Percentiles rank a stretch among this genome's conserved stretches.
phyloP scores from a whole-genome alignment of 305 asterid genomes.

The Rubia peregrina region DNA sequence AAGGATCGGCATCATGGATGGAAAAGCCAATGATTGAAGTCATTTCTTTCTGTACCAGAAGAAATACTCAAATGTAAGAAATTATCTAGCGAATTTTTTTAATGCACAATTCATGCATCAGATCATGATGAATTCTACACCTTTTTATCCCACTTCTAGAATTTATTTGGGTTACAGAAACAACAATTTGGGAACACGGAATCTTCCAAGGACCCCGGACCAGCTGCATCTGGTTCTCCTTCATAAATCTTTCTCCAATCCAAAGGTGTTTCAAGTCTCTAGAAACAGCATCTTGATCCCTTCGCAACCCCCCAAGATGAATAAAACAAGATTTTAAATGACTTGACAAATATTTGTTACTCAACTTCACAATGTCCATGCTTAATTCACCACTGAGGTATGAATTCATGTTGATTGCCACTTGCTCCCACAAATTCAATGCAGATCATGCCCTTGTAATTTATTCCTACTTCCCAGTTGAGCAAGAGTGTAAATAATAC shows the following conservation, averaged over 20 bases:
- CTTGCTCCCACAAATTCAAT: slow-evolving; percentile 9
- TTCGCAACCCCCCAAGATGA: slow-evolving; percentile 3
- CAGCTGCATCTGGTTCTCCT: not conserved
- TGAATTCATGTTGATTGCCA: not conserved
- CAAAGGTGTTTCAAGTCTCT: not conserved
- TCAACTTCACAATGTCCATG: not conserved
- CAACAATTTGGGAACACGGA: not conserved
- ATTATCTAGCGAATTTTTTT: slow-evolving; percentile 7
- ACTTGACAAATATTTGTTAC: not conserved
- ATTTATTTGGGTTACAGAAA: not conserved
- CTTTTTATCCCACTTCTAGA: not conserved
- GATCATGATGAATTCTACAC: slow-evolving; percentile 12
- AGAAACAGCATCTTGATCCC: not conserved
- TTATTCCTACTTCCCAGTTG: too few species aligned
- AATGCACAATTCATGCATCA: slow-evolving; percentile 8
- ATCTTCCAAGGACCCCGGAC: slow-evolving; percentile 8
- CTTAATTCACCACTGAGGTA: not conserved
- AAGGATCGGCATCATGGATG: not conserved
- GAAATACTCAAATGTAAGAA: not conserved
- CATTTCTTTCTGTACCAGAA: not conserved
- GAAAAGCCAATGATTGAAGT: slow-evolving; percentile 9
- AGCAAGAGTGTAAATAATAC: too few species aligned
- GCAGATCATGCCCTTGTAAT: too few species aligned
- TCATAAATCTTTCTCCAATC: slow-evolving; percentile 20
- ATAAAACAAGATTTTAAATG: slow-evolving; percentile 16